Evolutionary conservation across 345 rosid genomes (phyloP), one percentile per base, ranked within the genome.

Genomic region (Corchorus olitorius): DNA sequence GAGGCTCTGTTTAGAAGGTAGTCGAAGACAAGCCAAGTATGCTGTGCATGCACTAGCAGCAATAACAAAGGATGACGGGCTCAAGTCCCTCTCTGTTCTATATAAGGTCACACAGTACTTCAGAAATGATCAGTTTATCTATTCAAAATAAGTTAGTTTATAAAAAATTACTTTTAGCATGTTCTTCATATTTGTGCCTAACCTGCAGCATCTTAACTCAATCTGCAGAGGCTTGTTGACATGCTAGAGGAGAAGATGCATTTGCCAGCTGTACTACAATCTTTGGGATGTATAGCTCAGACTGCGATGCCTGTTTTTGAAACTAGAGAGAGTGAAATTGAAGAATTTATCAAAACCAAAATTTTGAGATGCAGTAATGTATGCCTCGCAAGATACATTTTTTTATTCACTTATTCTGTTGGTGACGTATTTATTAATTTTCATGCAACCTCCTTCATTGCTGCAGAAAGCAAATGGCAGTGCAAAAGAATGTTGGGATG

Each of bases 21-120:
- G 89, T 75, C 90, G 99, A 39, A 86, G 89, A 71, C 98, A 96
- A 81, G 99, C 97, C 39, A 96, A 93, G 83, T 91, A 93, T 86
- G 99, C 99, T 82, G 99, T 96, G 70, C 97, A 89, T 83, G 98
- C 98, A 33, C 86, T 96, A 53, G 99, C 97, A 79, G 93, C 99
- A 71, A 96, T 96, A 87, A 93, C 98, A 72, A 93, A 89, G 84
- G 99, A 96, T 80, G 99, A 96, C 39, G 99, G 99, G 59, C 89
- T 96, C 65, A 96, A 88, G 86, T 91, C 99, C 43, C 97, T 96
- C 63, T 96, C 99, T 77, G 97, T 96, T 84, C 79, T 96, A 43
- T 96, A 96, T 87, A 96, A 96, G 97, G 99, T 90, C 81, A 73
- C 39, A 49, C 60, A 22, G 53, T 37, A 59, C 53, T 27, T 73